Evolutionary conservation across 2,329 filamentous ascomycete species (phyloP).

Genomic region (Aspergillus sp.): DNA sequence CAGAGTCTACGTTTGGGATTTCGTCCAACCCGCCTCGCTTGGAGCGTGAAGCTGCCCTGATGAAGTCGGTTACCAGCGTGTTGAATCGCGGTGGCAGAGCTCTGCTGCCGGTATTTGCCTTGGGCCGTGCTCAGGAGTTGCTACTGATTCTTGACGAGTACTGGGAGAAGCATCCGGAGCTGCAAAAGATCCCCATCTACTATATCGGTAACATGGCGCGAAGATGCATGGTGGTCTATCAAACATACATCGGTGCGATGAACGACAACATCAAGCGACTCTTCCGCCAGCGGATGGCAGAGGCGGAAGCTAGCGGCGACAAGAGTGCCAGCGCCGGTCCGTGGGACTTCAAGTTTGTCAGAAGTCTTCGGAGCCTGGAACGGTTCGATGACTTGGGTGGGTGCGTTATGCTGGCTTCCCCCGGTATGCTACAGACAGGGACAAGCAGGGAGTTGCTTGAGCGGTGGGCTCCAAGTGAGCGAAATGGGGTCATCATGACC

Average conservation of each 20-base stretch:
- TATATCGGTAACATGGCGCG: slow-evolving; percentile 91
- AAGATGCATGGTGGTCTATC: slow-evolving; percentile 98
- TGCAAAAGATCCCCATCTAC: slow-evolving; percentile 87
- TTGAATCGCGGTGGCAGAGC: slow-evolving; percentile 87
- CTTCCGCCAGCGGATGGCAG: slow-evolving; percentile 86
- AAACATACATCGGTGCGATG: slow-evolving; percentile 97
- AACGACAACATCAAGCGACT: slow-evolving; percentile 97
- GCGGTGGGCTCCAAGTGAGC: slow-evolving; percentile 89
- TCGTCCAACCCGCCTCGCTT: slow-evolving; percentile 84
- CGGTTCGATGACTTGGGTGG: slow-evolving; percentile 91
- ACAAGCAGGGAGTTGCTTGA: slow-evolving; percentile 88
- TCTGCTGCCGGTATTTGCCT: slow-evolving; percentile 87
- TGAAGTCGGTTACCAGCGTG: slow-evolving; percentile 89
- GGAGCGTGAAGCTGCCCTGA: slow-evolving; percentile 83
- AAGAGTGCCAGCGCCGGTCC: slow-evolving; percentile 62
- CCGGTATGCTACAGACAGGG: slow-evolving; percentile 96
- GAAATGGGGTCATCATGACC: slow-evolving; percentile 97
- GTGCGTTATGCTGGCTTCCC: slow-evolving; percentile 94
- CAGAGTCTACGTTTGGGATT: slow-evolving; percentile 94
- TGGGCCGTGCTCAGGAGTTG: slow-evolving; percentile 87
- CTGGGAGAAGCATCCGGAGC: slow-evolving; percentile 82
- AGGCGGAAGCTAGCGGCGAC: slow-evolving; percentile 73
- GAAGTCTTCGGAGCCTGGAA: slow-evolving; percentile 84
- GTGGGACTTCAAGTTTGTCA: slow-evolving; percentile 94
- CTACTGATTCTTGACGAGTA: slow-evolving; percentile 94